Conservation (phyloP, 2,329 filamentous ascomycete species). For the Dactylellina haptotyla region DNA sequence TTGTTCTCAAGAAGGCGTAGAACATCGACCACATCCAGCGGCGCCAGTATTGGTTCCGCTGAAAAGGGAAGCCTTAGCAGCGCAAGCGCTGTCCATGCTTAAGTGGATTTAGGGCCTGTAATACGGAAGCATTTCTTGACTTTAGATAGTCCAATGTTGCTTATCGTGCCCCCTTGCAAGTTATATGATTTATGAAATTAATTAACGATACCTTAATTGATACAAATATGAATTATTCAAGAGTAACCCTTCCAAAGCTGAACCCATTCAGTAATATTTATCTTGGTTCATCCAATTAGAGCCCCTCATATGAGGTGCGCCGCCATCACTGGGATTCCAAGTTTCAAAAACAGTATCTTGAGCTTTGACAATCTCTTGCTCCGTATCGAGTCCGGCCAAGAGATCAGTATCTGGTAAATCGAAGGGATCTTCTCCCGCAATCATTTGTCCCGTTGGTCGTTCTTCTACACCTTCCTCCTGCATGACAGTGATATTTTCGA, state of each 20-base stretch:
- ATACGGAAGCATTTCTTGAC: too few species aligned
- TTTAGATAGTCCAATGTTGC: too few species aligned
- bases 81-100: slow-evolving; percentile 4
- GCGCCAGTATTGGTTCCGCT: slow-evolving; percentile 18
- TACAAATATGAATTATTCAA: too few species aligned
- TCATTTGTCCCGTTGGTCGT: not conserved
- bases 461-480: not conserved
- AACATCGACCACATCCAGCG: slow-evolving; percentile 8
- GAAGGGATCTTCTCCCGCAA: not conserved
- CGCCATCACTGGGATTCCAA: not conserved
- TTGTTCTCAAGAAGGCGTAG: slow-evolving; percentile 43
- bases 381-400: not conserved
- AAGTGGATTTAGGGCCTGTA: too few species aligned
- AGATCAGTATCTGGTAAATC: not conserved
- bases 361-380: not conserved
- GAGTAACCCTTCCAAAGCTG: too few species aligned
- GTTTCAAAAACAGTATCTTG: not conserved
- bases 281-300: not conserved
- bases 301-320: not conserved
- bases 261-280: too few species aligned
- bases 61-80: slow-evolving; percentile 43
- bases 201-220: too few species aligned
- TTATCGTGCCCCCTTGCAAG: too few species aligned
- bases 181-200: too few species aligned
- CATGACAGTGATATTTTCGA: not conserved